phyloP scores from a whole-genome alignment of 371 early-diverging fungal genomes.

The Mortierella sp. region DNA sequence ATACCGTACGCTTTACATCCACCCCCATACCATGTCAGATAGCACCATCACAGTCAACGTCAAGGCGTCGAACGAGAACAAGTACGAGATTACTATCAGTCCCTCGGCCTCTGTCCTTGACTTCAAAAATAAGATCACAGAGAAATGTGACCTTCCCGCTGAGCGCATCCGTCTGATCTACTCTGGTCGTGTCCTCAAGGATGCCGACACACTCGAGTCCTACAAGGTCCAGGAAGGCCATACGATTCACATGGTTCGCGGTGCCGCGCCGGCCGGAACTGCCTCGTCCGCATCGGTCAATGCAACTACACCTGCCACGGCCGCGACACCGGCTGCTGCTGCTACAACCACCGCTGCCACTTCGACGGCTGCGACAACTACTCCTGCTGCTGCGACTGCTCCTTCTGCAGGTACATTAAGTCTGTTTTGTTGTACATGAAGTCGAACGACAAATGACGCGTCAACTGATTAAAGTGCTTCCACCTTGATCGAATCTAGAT shows the following conservation, averaged over 20 bases:
- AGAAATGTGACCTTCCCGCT: conserved; percentile 77
- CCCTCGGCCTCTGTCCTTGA: conserved; percentile 73
- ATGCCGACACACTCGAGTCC: conserved; percentile 78
- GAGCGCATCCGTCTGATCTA: conserved; percentile 92
- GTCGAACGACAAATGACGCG: too few species aligned
- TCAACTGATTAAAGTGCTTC: too few species aligned
- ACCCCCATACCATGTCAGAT: conserved; percentile 54
- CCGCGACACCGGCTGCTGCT: conserved; percentile 43
- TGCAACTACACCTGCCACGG: conserved; percentile 29
- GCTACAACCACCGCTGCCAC: conserved; percentile 54
- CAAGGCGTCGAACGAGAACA: conserved; percentile 88
- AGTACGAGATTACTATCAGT: conserved; percentile 77
- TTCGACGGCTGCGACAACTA: conserved; percentile 47
- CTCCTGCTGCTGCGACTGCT: conserved; percentile 53
- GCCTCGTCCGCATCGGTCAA: conserved; percentile 43
- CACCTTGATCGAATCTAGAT: conserved; percentile 17
- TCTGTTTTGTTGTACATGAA: too few species aligned
- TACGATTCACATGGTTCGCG: conserved; percentile 89
- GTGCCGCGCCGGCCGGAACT: conserved; percentile 60
- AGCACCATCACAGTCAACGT: conserved; percentile 74
- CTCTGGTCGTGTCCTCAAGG: conserved; percentile 95
- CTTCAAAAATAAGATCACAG: conserved; percentile 83
- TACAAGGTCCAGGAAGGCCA: conserved; percentile 86
- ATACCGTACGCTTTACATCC: neutral
- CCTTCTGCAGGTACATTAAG: conserved; percentile 47